These are phyloP conservation scores for Fusarium anguioides DNA, from an alignment of 2,329 filamentous ascomycete species.

Conservation along the genomic window DNA sequence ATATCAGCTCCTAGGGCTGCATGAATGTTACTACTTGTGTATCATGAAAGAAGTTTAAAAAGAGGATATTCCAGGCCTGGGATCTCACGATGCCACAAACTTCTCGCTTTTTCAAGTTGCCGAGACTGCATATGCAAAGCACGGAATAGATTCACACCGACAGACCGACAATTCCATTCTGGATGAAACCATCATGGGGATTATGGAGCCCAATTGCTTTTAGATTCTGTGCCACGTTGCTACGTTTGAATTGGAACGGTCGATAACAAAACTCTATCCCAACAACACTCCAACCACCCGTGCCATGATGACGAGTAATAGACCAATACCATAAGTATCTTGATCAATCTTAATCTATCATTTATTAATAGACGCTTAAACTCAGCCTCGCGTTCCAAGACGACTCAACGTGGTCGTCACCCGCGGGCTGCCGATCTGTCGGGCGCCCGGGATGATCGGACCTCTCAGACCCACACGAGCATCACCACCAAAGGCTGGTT, in stretches of 20 bases:
- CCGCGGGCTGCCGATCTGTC: constrained; percentile 19
- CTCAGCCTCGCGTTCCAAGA: constrained; percentile 5
- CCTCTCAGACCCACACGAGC: constrained; percentile 4
- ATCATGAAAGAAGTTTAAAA: neutral
- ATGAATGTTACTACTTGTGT: neutral
- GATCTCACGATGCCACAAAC: neutral
- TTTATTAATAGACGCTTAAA: neutral
- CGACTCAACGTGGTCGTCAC: neutral
- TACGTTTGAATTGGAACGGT: neutral
- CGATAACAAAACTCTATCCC: neutral
- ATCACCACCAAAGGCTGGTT: neutral
- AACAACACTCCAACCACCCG: neutral
- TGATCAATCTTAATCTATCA: neutral
- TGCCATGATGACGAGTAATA: neutral
- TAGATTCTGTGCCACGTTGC: neutral
- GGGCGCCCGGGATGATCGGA: neutral
- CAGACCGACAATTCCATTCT: neutral
- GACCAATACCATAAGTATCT: neutral
- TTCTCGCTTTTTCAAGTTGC: neutral
- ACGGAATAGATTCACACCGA: neutral
- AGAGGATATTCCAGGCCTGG: neutral
- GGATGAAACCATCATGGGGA: neutral
- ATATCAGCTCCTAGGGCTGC: neutral
- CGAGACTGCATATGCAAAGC: neutral
- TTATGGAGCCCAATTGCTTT: neutral